phyloP scores from a whole-genome alignment of 306 rosid species.

The Parietaria judaica region DNA sequence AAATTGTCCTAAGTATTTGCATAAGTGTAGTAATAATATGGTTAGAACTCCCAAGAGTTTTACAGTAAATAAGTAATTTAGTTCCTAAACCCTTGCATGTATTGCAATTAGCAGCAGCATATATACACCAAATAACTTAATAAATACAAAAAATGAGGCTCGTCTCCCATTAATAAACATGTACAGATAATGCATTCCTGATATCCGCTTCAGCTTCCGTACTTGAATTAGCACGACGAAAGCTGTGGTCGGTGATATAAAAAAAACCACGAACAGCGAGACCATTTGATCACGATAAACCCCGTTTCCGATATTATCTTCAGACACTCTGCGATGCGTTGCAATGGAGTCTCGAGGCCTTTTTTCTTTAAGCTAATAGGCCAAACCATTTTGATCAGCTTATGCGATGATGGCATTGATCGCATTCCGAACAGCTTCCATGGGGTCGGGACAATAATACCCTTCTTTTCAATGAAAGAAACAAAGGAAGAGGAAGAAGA shows the following conservation, averaged over 20 bases:
- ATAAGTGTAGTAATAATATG: too few species aligned
- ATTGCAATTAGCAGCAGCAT: not conserved
- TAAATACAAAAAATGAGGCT: not conserved
- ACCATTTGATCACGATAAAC: not conserved
- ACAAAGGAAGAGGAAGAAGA: constrained; percentile 11
- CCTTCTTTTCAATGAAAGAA: constrained; percentile 67
- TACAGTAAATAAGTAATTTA: too few species aligned
- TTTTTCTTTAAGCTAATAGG: too few species aligned
- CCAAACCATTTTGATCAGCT: too few species aligned
- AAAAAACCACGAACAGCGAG: constrained; percentile 9
- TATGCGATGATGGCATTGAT: too few species aligned
- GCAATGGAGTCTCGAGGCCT: too few species aligned
- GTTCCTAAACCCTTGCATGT: not conserved
- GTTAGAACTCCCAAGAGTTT: too few species aligned
- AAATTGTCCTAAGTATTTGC: too few species aligned
- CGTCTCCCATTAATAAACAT: not conserved
- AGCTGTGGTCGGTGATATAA: constrained; percentile 8
- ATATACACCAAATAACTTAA: not conserved
- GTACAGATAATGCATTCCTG: not conserved
- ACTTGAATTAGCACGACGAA: not conserved
- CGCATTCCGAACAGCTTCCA: too few species aligned
- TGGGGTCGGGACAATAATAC: too few species aligned
- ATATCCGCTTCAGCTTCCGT: constrained; percentile 4
- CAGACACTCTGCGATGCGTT: too few species aligned
- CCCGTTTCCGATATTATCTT: not conserved